Evolutionary conservation across 768 basidiomycete genomes (phyloP).

Genomic region (Tulasnella sp.): DNA sequence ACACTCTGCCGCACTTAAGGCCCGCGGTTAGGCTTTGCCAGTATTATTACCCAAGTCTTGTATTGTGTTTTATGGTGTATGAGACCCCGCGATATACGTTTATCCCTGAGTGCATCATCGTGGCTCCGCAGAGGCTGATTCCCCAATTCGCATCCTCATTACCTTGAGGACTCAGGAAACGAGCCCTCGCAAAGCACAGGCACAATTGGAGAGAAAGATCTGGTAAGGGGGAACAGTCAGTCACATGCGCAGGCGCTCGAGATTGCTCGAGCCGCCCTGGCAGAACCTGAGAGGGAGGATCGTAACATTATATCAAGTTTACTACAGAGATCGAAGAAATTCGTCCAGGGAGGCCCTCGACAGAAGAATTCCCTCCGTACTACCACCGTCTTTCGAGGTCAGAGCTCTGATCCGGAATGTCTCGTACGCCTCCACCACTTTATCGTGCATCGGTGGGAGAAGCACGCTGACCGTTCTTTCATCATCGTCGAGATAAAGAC

Average conservation of each 20-base stretch:
- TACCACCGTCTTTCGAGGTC: neutral
- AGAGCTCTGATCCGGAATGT: slow-evolving; percentile 38
- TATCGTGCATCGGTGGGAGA: slow-evolving; percentile 68
- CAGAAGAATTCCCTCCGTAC: neutral
- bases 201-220: too few species aligned
- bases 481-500: slow-evolving; percentile 73
- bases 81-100: neutral
- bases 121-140: too few species aligned
- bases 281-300: neutral
- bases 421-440: slow-evolving; percentile 69
- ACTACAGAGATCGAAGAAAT: neutral
- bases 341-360: neutral
- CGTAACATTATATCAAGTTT: neutral
- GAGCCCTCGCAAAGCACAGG: too few species aligned
- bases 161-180: too few species aligned
- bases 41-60: neutral
- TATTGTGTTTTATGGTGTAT: neutral
- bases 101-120: too few species aligned
- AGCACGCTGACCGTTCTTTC: slow-evolving; percentile 73
- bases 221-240: too few species aligned
- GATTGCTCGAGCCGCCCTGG: too few species aligned
- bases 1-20: slow-evolving; percentile 47
- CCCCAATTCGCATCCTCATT: too few species aligned
- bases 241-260: too few species aligned
- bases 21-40: slow-evolving; percentile 33